A percentile compares a stretch with the other conserved stretches of the same genome.
Evolutionary conservation across 257 asterid genomes (phyloP).

Genomic region (Verbascum thapsus): DNA sequence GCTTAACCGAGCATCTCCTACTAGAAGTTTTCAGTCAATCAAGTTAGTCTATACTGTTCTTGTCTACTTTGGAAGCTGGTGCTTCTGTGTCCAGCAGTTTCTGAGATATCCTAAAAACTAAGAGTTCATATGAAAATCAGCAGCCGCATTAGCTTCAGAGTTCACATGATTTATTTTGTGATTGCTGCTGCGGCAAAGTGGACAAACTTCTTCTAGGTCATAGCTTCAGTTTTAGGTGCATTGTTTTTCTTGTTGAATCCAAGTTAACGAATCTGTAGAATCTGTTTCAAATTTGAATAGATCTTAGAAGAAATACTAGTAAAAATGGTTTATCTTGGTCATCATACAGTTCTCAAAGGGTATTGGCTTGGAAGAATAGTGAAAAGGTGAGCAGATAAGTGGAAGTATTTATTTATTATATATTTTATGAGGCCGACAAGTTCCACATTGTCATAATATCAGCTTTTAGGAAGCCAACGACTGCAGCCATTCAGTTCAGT

Average conservation of each 20-base stretch:
- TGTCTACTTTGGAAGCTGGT: background rate
- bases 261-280: background rate
- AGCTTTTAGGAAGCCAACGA: background rate
- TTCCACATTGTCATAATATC: background rate
- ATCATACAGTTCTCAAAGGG: background rate
- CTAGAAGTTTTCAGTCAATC: background rate
- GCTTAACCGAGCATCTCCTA: background rate
- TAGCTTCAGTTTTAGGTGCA: background rate
- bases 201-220: background rate
- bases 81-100: background rate
- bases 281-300: background rate
- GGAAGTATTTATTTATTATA: background rate
- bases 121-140: background rate
- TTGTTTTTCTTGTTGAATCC: background rate
- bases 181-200: background rate
- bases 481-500: background rate
- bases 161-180: background rate
- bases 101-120: background rate
- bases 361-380: background rate
- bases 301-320: background rate
- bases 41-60: background rate
- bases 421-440: background rate
- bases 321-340: background rate
- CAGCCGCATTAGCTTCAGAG: background rate
- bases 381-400: background rate